A percentile compares a stretch with the other conserved stretches of the same genome.
Evolutionary conservation across 768 basidiomycete genomes (phyloP).

Genomic region (Lactarius indigo): DNA sequence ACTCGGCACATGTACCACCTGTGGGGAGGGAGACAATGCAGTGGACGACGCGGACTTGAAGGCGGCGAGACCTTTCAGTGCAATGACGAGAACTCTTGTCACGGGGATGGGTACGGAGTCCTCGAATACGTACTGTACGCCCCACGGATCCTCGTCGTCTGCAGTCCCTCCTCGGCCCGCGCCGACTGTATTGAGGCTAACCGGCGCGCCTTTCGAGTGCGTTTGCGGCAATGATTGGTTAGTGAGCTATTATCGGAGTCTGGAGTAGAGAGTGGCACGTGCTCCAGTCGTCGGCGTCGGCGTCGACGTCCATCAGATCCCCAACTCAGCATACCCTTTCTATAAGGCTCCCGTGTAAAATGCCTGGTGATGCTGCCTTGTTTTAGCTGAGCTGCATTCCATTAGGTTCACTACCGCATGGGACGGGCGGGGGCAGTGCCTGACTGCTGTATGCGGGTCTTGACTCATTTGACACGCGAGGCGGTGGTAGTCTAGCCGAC

Average conservation of each 20-base stretch:
- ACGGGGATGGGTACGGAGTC: slow-evolving; percentile 21
- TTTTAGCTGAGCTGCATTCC: slow-evolving; percentile 68
- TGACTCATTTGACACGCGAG: slow-evolving; percentile 17
- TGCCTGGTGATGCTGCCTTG: slow-evolving; percentile 39
- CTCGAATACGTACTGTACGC: slow-evolving; percentile 9
- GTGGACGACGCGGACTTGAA: slow-evolving; percentile 14
- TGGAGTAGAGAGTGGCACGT: neutral
- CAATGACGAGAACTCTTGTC: slow-evolving; percentile 14
- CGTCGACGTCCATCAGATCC: slow-evolving; percentile 90
- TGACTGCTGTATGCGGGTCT: no score
- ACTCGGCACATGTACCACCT: slow-evolving; percentile 27
- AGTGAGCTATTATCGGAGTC: neutral
- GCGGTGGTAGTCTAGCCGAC: slow-evolving; percentile 3
- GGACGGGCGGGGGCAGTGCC: slow-evolving; percentile 17
- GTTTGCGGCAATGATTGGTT: slow-evolving; percentile 22
- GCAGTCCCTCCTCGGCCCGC: slow-evolving; percentile 28
- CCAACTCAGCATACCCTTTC: slow-evolving; percentile 55
- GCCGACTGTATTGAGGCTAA: slow-evolving; percentile 16
- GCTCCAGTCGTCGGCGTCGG: no score
- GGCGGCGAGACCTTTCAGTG: neutral
- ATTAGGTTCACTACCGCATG: slow-evolving; percentile 42
- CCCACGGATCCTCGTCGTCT: slow-evolving; percentile 27
- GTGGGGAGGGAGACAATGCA: slow-evolving; percentile 22
- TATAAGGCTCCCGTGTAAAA: slow-evolving; percentile 51
- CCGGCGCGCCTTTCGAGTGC: slow-evolving; percentile 35